Evolutionary conservation across 2,329 filamentous ascomycete genomes (phyloP), one percentile per base, ranked within the genome.

Genomic region (Phaeomoniella chlamydospora): DNA sequence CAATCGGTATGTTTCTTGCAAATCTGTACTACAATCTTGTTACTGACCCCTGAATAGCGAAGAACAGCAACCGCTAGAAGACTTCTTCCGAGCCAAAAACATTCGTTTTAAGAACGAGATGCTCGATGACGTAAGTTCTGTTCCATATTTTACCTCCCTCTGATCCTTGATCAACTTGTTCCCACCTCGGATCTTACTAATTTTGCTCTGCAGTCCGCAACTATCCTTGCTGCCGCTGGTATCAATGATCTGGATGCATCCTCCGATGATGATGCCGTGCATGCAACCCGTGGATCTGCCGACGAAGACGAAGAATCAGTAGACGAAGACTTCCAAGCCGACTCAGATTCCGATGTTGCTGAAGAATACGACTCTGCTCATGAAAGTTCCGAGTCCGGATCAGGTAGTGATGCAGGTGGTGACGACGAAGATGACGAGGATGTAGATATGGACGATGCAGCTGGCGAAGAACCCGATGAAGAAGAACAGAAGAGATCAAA

Each of bases 81-180:
- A 80, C 47, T 98, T 98, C 65, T 94, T 98, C 73, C 90, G 92
- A 61, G 74, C 85, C 47, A 96, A 96, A 69, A 82, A 80, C 41
- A 72, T 98, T 51, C 83, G 88, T 37, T 87, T 92, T 39, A 96
- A 94, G 77, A 98, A 98, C 57, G 90, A 98, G 62, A 94, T 98
- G 65, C 80, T 92, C 42, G 90, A 94, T 55, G 90, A 98, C 48
- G 81, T 84, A 55, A 77, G 81, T 55, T 46, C 73, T 13, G 13
- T 29, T 13, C 22, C n/a, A n/a, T n/a, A n/a, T n/a, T n/a, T n/a
- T n/a, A n/a, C n/a, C n/a, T n/a, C n/a, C n/a, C n/a, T n/a, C n/a
- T n/a, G n/a, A n/a, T n/a, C n/a, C n/a, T n/a, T n/a, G n/a, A n/a
- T n/a, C n/a, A n/a, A n/a, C n/a, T n/a, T n/a, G n/a, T n/a, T n/a